Evolutionary conservation across 2,329 filamentous ascomycete species (phyloP), one percentile per base, ranked within the genome.

Genomic region (Aureobasidium sp.): DNA sequence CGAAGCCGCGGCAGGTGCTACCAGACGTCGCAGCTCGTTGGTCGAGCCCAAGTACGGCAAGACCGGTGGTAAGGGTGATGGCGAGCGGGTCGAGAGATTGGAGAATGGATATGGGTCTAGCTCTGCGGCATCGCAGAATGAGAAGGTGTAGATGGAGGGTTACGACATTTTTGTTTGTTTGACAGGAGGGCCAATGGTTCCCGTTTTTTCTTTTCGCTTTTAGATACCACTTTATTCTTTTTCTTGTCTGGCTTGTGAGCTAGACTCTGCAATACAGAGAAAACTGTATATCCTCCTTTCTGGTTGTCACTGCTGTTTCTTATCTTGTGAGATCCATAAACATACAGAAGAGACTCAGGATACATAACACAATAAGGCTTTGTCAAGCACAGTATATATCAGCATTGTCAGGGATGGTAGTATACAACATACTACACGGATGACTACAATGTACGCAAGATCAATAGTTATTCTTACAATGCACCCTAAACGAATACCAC

Each of bases 1-100:
- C 8, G 70, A 71, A 39, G 68, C 68, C 41, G 69, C 67, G 22
- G 52, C 44, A 22, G 51, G 51, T 9, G 47, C 44, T 17, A 39
- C 36, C 2, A 42, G 57, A 42, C 44, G 57, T 25, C 25, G 57
- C 4, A 51, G 45, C 37, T 61, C 57, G 36, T 17, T 61, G 25
- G 53, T 57, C 14, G 53, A 57, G 53, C 53, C 53, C n/a, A 44
- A 27, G 29, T 57, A 57, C 17, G 53, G 53, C 51, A 55, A 55
- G 51, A 51, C 47, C 6, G 20, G 53, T 36, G 53, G 39, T n/a
- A 47, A 67, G 66, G 45, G 60, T 66, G 47, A 41, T 48, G 62
- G 55, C 8, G 42, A 53, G 36, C n/a, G 48, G 17, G 52, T 59
- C 17, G 56, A 59, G 42, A 47, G 44, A 37, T 22, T 59, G 42